A percentile compares a stretch with the other conserved stretches of the same genome.
These are phyloP conservation scores for Arachnomyces sp. DNA, from an alignment of 2,329 filamentous ascomycete genomes.

Conservation along the genomic window DNA sequence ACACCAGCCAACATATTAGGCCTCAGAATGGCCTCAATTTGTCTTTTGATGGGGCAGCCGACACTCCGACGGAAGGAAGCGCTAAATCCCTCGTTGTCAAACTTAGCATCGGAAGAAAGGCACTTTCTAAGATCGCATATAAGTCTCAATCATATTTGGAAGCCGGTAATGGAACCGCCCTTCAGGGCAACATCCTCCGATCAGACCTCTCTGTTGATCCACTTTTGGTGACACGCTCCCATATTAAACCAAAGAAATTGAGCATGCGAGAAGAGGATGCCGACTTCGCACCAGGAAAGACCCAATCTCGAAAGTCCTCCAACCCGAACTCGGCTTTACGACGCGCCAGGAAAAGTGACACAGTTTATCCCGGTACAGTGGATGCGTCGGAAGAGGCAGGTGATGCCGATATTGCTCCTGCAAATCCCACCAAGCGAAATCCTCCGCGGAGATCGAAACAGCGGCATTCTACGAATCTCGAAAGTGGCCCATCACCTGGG, in stretches of 20 bases:
- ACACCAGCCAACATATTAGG: neutral
- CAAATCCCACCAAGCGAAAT: too few relatives aligned
- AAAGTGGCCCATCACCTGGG: too few relatives aligned
- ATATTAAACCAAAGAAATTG: slow-evolving; percentile 5
- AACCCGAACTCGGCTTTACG: too few relatives aligned
- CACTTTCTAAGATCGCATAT: slow-evolving; percentile 6
- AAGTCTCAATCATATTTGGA: slow-evolving; percentile 2
- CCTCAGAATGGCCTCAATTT: neutral
- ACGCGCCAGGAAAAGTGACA: slow-evolving; percentile 6
- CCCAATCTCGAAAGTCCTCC: slow-evolving; percentile 1
- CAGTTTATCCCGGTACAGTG: slow-evolving; percentile 6
- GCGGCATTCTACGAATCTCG: too few relatives aligned
- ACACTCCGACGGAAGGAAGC: neutral
- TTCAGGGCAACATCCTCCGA: slow-evolving; percentile 7
- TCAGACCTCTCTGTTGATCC: slow-evolving; percentile 12
- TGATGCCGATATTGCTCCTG: too few relatives aligned
- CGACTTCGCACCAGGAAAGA: slow-evolving; percentile 18
- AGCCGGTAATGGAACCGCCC: too few relatives aligned
- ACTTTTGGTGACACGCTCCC: neutral
- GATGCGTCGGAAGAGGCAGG: slow-evolving; percentile 1
- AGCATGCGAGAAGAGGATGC: slow-evolving; percentile 21
- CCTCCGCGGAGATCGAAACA: too few relatives aligned
- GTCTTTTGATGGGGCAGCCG: too few relatives aligned
- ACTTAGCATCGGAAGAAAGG: slow-evolving; percentile 6
- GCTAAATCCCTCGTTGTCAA: slow-evolving; percentile 4